These are phyloP conservation scores for Bonia amplexicaulis DNA, from an alignment of 176 grass and related monocot species.

Conservation along the genomic window DNA sequence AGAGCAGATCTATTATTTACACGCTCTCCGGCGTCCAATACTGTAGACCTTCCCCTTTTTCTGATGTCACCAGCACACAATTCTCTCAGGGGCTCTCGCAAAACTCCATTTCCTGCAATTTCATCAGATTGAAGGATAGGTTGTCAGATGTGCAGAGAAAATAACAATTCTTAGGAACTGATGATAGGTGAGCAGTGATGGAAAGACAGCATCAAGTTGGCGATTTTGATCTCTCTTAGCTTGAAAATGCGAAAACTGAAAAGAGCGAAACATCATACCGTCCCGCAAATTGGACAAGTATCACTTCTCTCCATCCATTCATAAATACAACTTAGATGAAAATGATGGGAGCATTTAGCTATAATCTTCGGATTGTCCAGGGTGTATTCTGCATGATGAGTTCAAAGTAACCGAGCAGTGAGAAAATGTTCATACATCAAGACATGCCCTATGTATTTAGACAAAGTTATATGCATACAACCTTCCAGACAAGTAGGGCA, in stretches of 20 bases:
- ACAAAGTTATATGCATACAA: conserved; percentile 13
- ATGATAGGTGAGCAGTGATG: background rate
- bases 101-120: conserved; percentile 79
- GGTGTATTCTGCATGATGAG: conserved; percentile 63
- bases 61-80: background rate
- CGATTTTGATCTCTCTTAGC: background rate
- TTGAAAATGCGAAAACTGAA: conserved; percentile 5
- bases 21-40: conserved; percentile 20
- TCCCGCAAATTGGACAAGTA: conserved; percentile 81
- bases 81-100: conserved; percentile 66
- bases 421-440: conserved; percentile 7
- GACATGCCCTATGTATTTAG: background rate
- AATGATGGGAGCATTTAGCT: conserved; percentile 82
- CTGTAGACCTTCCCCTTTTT: conserved; percentile 3
- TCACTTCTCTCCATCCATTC: conserved; percentile 98
- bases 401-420: background rate
- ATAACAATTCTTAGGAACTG: background rate
- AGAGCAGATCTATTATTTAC: conserved; percentile 51
- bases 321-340: conserved; percentile 95
- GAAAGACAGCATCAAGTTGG: background rate
- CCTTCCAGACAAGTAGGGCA: conserved; percentile 95
- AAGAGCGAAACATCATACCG: conserved; percentile 33
- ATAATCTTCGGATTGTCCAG: conserved; percentile 79
- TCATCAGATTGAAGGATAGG: conserved; percentile 2
- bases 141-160: background rate